phyloP scores from a whole-genome alignment of 78 protist species.

The Polysphondylium violaceum region DNA sequence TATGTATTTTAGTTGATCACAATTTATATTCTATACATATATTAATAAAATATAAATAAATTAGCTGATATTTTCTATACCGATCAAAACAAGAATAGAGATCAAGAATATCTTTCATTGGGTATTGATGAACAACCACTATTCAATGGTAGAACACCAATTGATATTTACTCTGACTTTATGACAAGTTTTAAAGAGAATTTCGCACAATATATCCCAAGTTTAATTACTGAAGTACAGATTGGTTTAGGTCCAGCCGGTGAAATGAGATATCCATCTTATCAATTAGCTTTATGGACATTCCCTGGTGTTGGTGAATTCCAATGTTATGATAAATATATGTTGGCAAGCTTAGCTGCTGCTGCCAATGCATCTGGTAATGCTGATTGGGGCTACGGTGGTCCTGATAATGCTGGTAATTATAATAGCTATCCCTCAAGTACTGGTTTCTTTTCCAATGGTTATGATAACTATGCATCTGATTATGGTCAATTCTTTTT shows the following conservation, averaged over 20 bases:
- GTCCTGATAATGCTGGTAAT: constrained; percentile 89
- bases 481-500: constrained; percentile 91
- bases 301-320: constrained; percentile 94
- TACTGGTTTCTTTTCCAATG: constrained; percentile 79
- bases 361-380: constrained; percentile 80
- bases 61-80: constrained; percentile 86
- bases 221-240: constrained; percentile 80
- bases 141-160: constrained; percentile 82
- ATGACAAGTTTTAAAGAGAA: constrained; percentile 67
- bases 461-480: constrained; percentile 71
- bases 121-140: constrained; percentile 84
- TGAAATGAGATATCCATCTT: constrained; percentile 94
- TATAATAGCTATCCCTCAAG: constrained; percentile 81
- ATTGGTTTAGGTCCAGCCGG: constrained; percentile 95
- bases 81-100: constrained; percentile 76
- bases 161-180: constrained; percentile 89
- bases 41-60: too few species aligned
- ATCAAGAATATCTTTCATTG: constrained; percentile 91
- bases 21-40: too few species aligned
- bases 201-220: constrained; percentile 37
- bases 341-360: constrained; percentile 58
- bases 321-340: constrained; percentile 91
- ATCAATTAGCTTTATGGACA: constrained; percentile 89
- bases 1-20: background rate
- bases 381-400: constrained; percentile 86